Evolutionary conservation across 2,329 filamentous ascomycete species (phyloP), one percentile per base, ranked within the genome.

Genomic region (Stagonosporopsis rhizophila): DNA sequence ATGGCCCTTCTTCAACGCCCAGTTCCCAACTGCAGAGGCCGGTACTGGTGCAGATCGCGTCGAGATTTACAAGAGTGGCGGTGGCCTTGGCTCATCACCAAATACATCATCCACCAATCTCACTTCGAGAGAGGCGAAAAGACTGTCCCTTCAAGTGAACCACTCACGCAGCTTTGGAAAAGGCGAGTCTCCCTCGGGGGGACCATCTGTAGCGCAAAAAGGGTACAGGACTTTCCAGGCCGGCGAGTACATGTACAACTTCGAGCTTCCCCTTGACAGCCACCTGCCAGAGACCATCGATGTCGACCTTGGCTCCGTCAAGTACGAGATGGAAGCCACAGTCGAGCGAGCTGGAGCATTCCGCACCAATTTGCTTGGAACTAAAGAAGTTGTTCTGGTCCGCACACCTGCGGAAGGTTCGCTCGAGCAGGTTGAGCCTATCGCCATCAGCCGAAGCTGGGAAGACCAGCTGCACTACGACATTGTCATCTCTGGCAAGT

Each of bases 401-500:
- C 88, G 93, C 40, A 87, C 95, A 3, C 93, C 93, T 0, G 87
- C 94, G 44, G 92, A 96, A 76, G 86, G 92, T 41, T 96, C 92
- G 0, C 81, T 96, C 22, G 93, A 97, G 75, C 92, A 92, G 75
- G 89, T 92, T 23, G 93, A 97, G 72, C 93, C 93, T 2, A 96
- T 97, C 67, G 94, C 92, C 11, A 96, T 97, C 69, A 94, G 90
- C 62, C 84, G 93, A 19, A 92, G 91, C 60, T 97, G 93, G 93
- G 93, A 97, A 73, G 92, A 97, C 65, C 93, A 96, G 70, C 81
- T 97, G 28, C 92, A 96, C 70, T 97, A 97, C 77, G 93, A 97
- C 69, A 96, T 97, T 65, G 89, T 96, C 72, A 96, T 97, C 51
- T 96, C 92, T 1, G 93, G 93, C 51, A 96, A 96, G 81, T 96